Conservation (phyloP, 2,329 filamentous ascomycete genomes). For the Alternaria postmessia region DNA sequence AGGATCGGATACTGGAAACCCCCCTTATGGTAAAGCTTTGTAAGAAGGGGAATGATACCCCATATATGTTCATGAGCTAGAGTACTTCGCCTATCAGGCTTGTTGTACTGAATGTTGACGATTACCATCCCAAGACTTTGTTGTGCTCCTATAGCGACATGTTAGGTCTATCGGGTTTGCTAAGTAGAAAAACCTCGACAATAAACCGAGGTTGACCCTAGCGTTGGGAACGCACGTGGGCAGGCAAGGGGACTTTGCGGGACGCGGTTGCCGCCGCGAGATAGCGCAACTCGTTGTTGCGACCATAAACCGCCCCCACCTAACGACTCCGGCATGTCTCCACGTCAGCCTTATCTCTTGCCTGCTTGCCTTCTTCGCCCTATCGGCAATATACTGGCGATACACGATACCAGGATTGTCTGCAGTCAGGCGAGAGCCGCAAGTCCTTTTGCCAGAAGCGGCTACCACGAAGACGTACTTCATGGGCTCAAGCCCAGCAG, state of each 20-base stretch:
- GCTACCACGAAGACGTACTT: background rate
- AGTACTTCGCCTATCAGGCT: background rate
- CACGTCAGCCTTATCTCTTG: background rate
- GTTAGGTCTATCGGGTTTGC: background rate
- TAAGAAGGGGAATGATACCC: constrained; percentile 9
- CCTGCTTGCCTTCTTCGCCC: background rate
- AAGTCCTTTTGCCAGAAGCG: background rate
- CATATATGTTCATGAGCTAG: background rate
- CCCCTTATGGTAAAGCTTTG: background rate
- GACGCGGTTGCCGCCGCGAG: background rate
- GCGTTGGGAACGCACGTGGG: background rate
- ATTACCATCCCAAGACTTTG: background rate
- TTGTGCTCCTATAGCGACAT: background rate
- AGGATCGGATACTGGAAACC: background rate
- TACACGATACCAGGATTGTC: background rate
- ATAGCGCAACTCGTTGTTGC: background rate
- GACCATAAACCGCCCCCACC: background rate
- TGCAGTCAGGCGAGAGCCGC: background rate
- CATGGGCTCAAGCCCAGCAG: background rate
- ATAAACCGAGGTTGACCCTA: background rate
- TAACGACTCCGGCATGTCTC: background rate
- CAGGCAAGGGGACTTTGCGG: background rate
- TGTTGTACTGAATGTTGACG: background rate
- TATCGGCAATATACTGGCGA: background rate
- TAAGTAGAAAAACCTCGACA: background rate